phyloP scores from a whole-genome alignment of 2,329 filamentous ascomycete genomes.

The Truncatella angustata region DNA sequence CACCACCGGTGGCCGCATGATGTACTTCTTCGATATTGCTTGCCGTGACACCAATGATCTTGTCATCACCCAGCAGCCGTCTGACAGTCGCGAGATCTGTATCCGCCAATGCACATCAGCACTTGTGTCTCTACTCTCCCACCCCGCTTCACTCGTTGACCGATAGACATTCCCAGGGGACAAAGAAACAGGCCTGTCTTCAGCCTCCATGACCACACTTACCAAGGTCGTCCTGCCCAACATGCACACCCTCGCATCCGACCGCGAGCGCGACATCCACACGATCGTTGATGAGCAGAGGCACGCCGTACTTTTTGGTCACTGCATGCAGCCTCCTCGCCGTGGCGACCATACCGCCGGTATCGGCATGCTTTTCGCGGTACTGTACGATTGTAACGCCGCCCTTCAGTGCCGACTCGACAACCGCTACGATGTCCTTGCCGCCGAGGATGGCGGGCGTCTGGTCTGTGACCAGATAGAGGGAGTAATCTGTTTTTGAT shows the following conservation, averaged over 20 bases:
- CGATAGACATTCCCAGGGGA: too few species aligned
- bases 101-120: slow-evolving; percentile 8
- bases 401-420: slow-evolving; percentile 72
- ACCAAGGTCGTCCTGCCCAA: slow-evolving; percentile 94
- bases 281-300: slow-evolving; percentile 89
- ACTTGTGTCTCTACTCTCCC: too few species aligned
- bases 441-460: slow-evolving; percentile 78
- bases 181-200: too few species aligned
- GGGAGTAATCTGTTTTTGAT: slow-evolving; percentile 65
- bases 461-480: slow-evolving; percentile 93
- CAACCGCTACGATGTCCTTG: slow-evolving; percentile 68
- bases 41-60: slow-evolving; percentile 89
- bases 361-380: slow-evolving; percentile 82
- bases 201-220: too few species aligned
- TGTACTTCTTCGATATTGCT: slow-evolving; percentile 71
- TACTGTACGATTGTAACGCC: slow-evolving; percentile 88
- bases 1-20: slow-evolving; percentile 70
- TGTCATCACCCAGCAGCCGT: slow-evolving; percentile 67
- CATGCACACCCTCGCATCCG: slow-evolving; percentile 86
- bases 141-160: too few species aligned
- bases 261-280: slow-evolving; percentile 85
- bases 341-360: slow-evolving; percentile 65
- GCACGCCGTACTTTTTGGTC: slow-evolving; percentile 66
- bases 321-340: slow-evolving; percentile 70
- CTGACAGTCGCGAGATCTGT: slow-evolving; percentile 64